Percentiles rank a stretch among this genome's conserved stretches.
These are phyloP conservation scores for Penicillium turbatum DNA, from an alignment of 495 filamentous ascomycete genomes.

Conservation along the genomic window DNA sequence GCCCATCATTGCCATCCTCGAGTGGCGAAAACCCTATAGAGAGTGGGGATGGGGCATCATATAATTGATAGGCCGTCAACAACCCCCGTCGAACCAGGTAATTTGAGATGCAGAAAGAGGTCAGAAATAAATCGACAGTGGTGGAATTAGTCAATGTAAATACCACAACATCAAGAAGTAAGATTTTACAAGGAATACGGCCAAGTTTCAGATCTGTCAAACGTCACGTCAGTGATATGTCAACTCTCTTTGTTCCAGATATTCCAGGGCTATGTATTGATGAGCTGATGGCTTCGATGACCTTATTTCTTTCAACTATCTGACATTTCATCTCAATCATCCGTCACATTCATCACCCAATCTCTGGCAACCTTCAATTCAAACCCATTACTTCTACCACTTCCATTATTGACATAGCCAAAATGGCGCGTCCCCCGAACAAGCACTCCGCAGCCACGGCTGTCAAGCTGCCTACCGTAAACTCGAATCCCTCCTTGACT, in stretches of 20 bases:
- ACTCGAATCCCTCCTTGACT: background rate
- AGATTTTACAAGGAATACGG: background rate
- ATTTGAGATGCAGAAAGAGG: background rate
- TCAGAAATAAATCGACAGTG: background rate
- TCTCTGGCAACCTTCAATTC: no score
- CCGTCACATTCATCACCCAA: no score
- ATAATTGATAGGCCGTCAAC: background rate
- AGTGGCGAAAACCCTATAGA: background rate
- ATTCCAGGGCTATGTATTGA: no score
- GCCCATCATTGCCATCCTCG: background rate
- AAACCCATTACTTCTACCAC: no score
- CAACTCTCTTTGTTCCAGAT: background rate
- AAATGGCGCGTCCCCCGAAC: background rate
- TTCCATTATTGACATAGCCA: background rate
- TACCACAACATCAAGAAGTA: no score
- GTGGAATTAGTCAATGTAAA: no score
- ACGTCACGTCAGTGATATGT: constrained; percentile 1
- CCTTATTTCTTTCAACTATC: background rate
- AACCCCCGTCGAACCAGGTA: no score
- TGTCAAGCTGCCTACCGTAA: background rate
- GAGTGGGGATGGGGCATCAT: background rate
- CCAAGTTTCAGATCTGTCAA: background rate
- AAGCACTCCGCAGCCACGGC: background rate
- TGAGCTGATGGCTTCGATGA: no score
- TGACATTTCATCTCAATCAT: no score